Conservation (phyloP, 306 rosid species). For the Trifolium pratense region DNA sequence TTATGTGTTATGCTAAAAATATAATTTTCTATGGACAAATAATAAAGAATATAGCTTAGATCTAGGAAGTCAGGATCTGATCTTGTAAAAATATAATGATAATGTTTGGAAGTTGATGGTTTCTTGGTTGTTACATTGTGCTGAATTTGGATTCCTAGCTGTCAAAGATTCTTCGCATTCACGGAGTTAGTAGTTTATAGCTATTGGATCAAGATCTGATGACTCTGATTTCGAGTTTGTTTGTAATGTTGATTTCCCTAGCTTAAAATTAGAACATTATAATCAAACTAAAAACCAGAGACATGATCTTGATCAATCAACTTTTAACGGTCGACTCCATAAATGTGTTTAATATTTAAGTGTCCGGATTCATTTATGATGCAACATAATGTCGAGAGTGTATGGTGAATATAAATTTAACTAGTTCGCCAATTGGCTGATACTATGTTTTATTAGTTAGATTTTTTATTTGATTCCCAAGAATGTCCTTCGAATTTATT, state of each 20-base stretch:
- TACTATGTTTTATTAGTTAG: constrained; percentile 27
- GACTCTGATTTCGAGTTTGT: background rate
- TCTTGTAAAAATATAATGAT: background rate
- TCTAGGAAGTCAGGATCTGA: constrained; percentile 38
- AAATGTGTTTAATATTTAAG: background rate
- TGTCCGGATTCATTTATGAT: background rate
- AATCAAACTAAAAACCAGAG: background rate
- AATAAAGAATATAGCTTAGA: constrained; percentile 3
- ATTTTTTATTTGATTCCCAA: constrained; percentile 8
- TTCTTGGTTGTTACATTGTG: background rate
- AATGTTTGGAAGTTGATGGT: constrained; percentile 18
- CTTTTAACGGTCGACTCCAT: background rate
- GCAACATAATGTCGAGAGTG: background rate
- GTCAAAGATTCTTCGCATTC: background rate
- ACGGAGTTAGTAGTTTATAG: background rate
- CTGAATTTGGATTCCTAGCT: background rate
- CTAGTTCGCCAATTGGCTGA: background rate
- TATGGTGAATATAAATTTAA: constrained; percentile 3
- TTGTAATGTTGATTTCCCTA: background rate
- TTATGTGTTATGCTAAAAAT: constrained; percentile 22
- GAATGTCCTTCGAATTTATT: constrained; percentile 7
- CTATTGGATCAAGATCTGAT: background rate
- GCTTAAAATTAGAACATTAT: background rate
- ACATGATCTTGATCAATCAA: background rate
- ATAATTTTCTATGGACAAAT: background rate